Base-by-base conservation (phyloP, 2,329 filamentous ascomycete genomes). In the Botryotinia narcissicola region DNA sequence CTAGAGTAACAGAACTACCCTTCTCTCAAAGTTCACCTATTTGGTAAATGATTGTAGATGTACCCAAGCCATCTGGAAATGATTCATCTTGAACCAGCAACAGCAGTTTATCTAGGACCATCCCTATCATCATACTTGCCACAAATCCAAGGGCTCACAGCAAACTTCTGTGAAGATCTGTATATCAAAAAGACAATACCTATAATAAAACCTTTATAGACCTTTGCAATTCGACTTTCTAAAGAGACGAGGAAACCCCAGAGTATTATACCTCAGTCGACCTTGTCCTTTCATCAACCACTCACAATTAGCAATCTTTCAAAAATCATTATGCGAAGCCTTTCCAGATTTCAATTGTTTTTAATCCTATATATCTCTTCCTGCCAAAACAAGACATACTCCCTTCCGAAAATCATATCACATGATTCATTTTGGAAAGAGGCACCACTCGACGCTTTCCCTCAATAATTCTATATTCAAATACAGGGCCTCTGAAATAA, bases 321-420 rank as follows among this genome's bases (percentile, higher is more conserved):
- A 8, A n/a, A 5, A 12, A 12, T n/a, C 1, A n/a, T 5, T n/a
- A 12, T 14, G 25, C 48, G 25, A 6, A 7, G n/a, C 0, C 14
- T n/a, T 7, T 54, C n/a, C n/a, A n/a, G n/a, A n/a, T n/a, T n/a
- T n/a, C n/a, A n/a, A n/a, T n/a, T n/a, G n/a, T n/a, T n/a, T n/a
- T n/a, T n/a, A n/a, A n/a, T n/a, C n/a, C n/a, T n/a, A n/a, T n/a
- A n/a, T n/a, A n/a, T n/a, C n/a, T n/a, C n/a, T 40, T 40, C 12
- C 37, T 40, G 1, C 10, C 37, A 40, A 40, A 2, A 40, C 37
- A 40, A 40, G 37, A 3, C 37, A 40, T 12, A 3, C 37, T 40
- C 37, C 12, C 12, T 40, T n/a, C n/a, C n/a, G n/a, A n/a, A n/a
- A n/a, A n/a, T n/a, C n/a, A n/a, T n/a, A n/a, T n/a, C n/a, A n/a